phyloP scores from a whole-genome alignment of 2,329 filamentous ascomycete genomes.

The Nemania diffusa region DNA sequence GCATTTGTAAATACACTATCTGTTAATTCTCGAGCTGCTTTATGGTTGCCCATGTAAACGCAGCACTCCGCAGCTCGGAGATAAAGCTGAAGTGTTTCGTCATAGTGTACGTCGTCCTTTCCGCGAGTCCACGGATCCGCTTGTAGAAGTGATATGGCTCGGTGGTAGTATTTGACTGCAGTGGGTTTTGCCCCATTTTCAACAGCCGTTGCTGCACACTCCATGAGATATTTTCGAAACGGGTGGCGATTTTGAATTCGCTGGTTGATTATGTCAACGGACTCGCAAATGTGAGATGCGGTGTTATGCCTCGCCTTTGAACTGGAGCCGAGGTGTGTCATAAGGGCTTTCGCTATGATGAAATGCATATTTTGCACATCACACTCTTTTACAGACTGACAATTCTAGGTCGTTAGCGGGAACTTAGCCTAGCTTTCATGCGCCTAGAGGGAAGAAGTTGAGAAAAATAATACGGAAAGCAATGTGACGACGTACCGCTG shows the following conservation, averaged over 20 bases:
- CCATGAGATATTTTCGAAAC: constrained; percentile 80
- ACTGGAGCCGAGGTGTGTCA: constrained; percentile 74
- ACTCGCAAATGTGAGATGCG: constrained; percentile 83
- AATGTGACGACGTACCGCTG: constrained; percentile 54
- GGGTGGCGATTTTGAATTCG: constrained; percentile 68
- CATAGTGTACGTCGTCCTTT: constrained; percentile 78
- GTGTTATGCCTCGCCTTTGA: constrained; percentile 74
- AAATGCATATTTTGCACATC: constrained; percentile 87
- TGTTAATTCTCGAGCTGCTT: constrained; percentile 75
- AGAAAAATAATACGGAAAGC: background rate
- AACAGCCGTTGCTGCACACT: constrained; percentile 80
- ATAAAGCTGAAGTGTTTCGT: constrained; percentile 84
- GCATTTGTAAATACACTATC: constrained; percentile 76
- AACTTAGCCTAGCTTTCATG: background rate
- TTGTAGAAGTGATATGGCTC: constrained; percentile 82
- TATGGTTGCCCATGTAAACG: constrained; percentile 78
- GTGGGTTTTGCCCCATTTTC: constrained; percentile 86
- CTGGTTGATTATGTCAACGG: constrained; percentile 77
- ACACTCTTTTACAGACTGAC: constrained; percentile 70
- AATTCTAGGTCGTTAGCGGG: constrained; percentile 27
- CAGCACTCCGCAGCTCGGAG: constrained; percentile 85
- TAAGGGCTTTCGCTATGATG: constrained; percentile 82
- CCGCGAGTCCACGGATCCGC: constrained; percentile 79
- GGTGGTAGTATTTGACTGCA: constrained; percentile 82
- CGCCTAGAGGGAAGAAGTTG: background rate